Percentiles rank a stretch among this genome's conserved stretches.
phyloP scores from a whole-genome alignment of 192 early-diverging fungal genomes.

The Podila clonocystis region DNA sequence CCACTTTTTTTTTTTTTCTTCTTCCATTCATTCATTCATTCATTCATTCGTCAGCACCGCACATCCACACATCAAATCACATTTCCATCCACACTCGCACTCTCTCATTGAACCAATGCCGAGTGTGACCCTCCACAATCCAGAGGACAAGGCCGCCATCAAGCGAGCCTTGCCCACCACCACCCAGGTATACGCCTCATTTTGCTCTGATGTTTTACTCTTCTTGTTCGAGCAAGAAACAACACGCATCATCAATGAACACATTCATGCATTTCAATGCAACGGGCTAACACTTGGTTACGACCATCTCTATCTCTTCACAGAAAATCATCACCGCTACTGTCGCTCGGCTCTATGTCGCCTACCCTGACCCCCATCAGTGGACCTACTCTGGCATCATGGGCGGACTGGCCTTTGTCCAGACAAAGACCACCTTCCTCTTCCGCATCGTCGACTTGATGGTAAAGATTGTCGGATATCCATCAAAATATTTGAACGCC shows the following conservation, averaged over 20 bases:
- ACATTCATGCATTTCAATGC: neutral
- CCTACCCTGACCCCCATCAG: constrained; percentile 67
- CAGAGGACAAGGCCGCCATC: constrained; percentile 72
- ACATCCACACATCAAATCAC: neutral
- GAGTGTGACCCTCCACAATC: constrained; percentile 66
- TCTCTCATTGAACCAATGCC: constrained; percentile 54
- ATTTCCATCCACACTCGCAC: neutral
- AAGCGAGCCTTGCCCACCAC: constrained; percentile 68
- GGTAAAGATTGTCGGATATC: constrained; percentile 18
- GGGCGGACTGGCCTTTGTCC: constrained; percentile 76
- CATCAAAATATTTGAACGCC: no score
- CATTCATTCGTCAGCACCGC: neutral
- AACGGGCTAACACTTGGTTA: neutral
- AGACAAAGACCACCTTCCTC: constrained; percentile 70
- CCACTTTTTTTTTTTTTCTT: neutral
- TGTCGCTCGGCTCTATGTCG: constrained; percentile 79
- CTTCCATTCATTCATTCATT: constrained; percentile 1
- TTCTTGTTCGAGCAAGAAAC: no score
- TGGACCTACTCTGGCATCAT: constrained; percentile 79
- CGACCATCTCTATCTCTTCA: constrained; percentile 2
- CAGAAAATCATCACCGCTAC: constrained; percentile 85
- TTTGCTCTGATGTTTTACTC: neutral
- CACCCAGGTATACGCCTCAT: constrained; percentile 57
- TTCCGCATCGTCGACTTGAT: constrained; percentile 76
- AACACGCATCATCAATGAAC: no score